These are phyloP conservation scores for Teratosphaeria gauchensis DNA, from an alignment of 2,329 filamentous ascomycete genomes.

Conservation along the genomic window DNA sequence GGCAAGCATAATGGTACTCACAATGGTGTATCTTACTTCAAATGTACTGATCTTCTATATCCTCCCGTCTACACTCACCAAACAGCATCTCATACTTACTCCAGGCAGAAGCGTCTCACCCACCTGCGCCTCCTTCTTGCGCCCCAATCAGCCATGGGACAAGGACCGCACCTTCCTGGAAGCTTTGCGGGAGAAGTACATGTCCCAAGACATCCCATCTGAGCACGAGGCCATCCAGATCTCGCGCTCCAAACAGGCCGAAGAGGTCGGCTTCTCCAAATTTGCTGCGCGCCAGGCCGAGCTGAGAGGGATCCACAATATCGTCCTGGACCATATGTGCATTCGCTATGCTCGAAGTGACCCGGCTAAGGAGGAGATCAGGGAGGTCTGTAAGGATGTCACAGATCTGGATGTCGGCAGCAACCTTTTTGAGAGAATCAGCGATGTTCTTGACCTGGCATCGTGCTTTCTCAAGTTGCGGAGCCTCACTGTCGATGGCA, in stretches of 20 bases:
- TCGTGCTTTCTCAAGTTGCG: slow-evolving; percentile 56
- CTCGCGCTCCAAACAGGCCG: slow-evolving; percentile 64
- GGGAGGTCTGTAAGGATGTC: slow-evolving; percentile 46
- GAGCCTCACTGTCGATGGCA: slow-evolving; percentile 41
- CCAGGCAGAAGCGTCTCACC: slow-evolving; percentile 54
- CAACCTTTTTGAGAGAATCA: slow-evolving; percentile 64
- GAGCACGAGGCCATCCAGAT: slow-evolving; percentile 53
- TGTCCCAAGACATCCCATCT: slow-evolving; percentile 29
- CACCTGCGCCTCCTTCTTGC: slow-evolving; percentile 77
- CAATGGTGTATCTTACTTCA: slow-evolving; percentile 70
- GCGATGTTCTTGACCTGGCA: slow-evolving; percentile 62
- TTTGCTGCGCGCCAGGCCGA: slow-evolving; percentile 70
- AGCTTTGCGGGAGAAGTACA: slow-evolving; percentile 78
- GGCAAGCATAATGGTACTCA: slow-evolving; percentile 88
- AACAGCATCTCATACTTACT: slow-evolving; percentile 16
- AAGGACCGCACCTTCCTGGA: slow-evolving; percentile 62
- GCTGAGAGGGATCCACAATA: slow-evolving; percentile 66
- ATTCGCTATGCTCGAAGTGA: slow-evolving; percentile 34
- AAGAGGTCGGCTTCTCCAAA: slow-evolving; percentile 94
- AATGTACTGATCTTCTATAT: slow-evolving; percentile 48
- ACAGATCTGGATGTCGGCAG: slow-evolving; percentile 74
- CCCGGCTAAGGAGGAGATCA: slow-evolving; percentile 39
- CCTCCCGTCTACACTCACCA: background rate
- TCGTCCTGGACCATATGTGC: slow-evolving; percentile 69
- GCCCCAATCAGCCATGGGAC: slow-evolving; percentile 64